These are phyloP conservation scores for Hygrophorus pudorinus DNA, from an alignment of 768 basidiomycete genomes.

Conservation along the genomic window DNA sequence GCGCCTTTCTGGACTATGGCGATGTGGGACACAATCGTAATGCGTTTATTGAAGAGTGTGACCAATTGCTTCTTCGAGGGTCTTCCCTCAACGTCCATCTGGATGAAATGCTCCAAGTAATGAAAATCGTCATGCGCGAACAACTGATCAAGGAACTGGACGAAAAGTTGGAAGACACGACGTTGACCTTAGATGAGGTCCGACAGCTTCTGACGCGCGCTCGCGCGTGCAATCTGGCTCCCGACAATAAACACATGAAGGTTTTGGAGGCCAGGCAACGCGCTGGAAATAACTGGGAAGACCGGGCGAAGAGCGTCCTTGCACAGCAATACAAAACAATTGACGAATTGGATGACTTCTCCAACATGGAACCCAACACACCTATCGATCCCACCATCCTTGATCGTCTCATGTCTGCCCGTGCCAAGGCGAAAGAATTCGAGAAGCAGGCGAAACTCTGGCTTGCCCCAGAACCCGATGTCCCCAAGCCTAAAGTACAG, in stretches of 20 bases:
- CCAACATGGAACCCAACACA: slow-evolving; percentile 50
- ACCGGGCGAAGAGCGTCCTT: slow-evolving; percentile 53
- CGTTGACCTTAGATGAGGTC: slow-evolving; percentile 68
- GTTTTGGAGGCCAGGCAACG: slow-evolving; percentile 53
- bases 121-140: slow-evolving; percentile 73
- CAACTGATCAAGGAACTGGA: slow-evolving; percentile 70
- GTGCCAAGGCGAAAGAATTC: slow-evolving; percentile 65
- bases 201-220: slow-evolving; percentile 64
- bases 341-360: slow-evolving; percentile 66
- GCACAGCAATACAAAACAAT: slow-evolving; percentile 65
- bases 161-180: slow-evolving; percentile 49
- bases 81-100: slow-evolving; percentile 77
- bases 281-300: slow-evolving; percentile 72
- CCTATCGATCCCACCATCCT: slow-evolving; percentile 63
- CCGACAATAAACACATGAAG: slow-evolving; percentile 55
- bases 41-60: slow-evolving; percentile 58
- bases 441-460: slow-evolving; percentile 71
- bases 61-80: slow-evolving; percentile 56
- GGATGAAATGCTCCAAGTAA: slow-evolving; percentile 67
- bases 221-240: slow-evolving; percentile 50
- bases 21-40: slow-evolving; percentile 35
- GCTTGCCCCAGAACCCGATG: slow-evolving; percentile 47
- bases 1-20: slow-evolving; percentile 34
- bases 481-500: slow-evolving; percentile 49
- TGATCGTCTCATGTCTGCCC: slow-evolving; percentile 52